Percentiles rank a stretch among this genome's conserved stretches.
Conservation (phyloP, 2,329 filamentous ascomycete species). For the Fusarium denticulatum region DNA sequence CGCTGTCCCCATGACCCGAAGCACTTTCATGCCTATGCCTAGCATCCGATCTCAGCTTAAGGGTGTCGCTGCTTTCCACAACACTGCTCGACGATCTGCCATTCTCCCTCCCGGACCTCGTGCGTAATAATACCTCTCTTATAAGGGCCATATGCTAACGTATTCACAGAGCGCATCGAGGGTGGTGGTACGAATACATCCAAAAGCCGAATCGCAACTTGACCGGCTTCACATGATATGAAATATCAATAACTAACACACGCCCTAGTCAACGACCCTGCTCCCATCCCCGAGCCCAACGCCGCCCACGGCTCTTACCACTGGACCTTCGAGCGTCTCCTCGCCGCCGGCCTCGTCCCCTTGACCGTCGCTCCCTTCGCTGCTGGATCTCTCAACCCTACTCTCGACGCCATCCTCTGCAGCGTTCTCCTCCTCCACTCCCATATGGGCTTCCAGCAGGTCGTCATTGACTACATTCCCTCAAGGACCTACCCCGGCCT, state of each 20-base stretch:
- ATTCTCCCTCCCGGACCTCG: conserved; percentile 89
- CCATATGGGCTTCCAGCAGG: conserved; percentile 92
- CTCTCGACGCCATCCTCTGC: conserved; percentile 86
- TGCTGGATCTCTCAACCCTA: conserved; percentile 88
- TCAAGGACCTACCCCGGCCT: conserved; percentile 72
- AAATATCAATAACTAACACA: conserved; percentile 15
- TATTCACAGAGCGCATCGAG: conserved; percentile 71
- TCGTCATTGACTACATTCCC: conserved; percentile 93
- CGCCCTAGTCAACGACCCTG: conserved; percentile 82
- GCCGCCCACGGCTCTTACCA: conserved; percentile 95
- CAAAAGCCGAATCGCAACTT: conserved; percentile 7
- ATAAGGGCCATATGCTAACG: conserved; percentile 54
- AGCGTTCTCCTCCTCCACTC: conserved; percentile 88
- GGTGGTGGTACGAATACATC: conserved; percentile 72
- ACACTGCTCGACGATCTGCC: conserved; percentile 77
- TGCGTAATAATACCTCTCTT: conserved; percentile 57
- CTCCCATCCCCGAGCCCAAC: conserved; percentile 74
- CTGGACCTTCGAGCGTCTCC: conserved; percentile 93
- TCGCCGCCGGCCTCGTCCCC: conserved; percentile 84
- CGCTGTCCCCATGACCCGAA: conserved; percentile 51
- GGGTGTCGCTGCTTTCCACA: conserved; percentile 85
- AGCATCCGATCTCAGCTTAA: conserved; percentile 46
- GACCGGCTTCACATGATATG: conserved; percentile 36
- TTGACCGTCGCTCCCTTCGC: conserved; percentile 92
- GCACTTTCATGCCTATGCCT: conserved; percentile 48